A percentile compares a stretch with the other conserved stretches of the same genome.
Conservation (phyloP, 139 green algal species). For the Chlorella sp. region DNA sequence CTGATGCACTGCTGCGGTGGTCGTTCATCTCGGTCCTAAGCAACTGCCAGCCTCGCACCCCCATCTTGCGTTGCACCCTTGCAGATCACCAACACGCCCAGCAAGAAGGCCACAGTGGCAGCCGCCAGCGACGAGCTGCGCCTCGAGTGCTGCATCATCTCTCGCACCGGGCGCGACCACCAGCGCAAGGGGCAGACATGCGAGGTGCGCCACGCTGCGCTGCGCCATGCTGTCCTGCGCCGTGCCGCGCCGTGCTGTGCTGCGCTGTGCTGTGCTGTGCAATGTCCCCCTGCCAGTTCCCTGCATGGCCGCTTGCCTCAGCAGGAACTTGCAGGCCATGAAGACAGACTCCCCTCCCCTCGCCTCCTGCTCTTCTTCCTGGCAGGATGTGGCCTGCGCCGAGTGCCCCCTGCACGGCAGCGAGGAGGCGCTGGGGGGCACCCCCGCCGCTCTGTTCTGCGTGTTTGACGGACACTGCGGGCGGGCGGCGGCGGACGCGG, state of each 20-base stretch:
- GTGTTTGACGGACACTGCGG: constrained; percentile 77
- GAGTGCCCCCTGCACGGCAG: constrained; percentile 49
- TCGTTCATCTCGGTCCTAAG: no score
- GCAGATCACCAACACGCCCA: constrained; percentile 43
- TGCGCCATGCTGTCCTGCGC: background rate
- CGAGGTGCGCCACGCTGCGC: background rate
- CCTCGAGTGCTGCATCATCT: constrained; percentile 52
- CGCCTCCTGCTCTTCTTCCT: background rate
- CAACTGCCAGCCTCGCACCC: no score
- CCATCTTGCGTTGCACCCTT: no score
- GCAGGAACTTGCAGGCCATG: no score
- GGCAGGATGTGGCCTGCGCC: constrained; percentile 46
- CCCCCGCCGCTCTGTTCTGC: constrained; percentile 51
- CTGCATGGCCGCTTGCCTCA: background rate
- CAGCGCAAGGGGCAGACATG: constrained; percentile 36
- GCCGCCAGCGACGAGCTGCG: constrained; percentile 47
- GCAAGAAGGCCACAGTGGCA: constrained; percentile 30
- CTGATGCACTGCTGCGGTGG: no score
- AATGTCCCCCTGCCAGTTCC: background rate
- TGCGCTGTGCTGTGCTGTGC: no score
- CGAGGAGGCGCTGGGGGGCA: constrained; percentile 17
- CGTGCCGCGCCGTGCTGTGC: background rate
- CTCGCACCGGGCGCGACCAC: constrained; percentile 51
- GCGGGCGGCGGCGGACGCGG: constrained; percentile 47
- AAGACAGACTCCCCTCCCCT: no score